Conservation (phyloP, 176 grass and related monocot genomes). For the Zoysia pacifica region DNA sequence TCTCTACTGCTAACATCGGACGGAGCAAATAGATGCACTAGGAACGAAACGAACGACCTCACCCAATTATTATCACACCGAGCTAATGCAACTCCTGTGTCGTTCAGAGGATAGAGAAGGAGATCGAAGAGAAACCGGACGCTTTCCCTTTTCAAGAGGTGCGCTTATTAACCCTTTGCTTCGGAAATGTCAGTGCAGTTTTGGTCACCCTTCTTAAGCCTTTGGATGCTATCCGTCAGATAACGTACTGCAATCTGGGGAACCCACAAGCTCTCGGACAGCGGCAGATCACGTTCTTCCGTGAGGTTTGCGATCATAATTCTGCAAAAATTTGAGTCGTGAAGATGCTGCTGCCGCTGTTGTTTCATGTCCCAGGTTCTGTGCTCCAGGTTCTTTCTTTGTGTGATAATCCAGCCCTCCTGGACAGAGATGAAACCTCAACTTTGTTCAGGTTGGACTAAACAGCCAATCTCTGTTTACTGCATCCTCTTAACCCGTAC, state of each 20-base stretch:
- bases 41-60: too few relatives aligned
- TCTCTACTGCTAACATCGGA: too few relatives aligned
- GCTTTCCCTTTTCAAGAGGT: constrained; percentile 73
- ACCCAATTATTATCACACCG: neutral
- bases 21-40: too few relatives aligned
- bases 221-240: constrained; percentile 27
- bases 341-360: neutral
- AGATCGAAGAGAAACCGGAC: constrained; percentile 56
- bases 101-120: constrained; percentile 53
- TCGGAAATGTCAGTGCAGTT: neutral
- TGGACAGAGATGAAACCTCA: constrained; percentile 44
- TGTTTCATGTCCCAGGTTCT: neutral
- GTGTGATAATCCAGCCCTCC: constrained; percentile 70
- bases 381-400: constrained; percentile 65
- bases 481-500: neutral
- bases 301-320: constrained; percentile 42
- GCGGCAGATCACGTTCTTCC: constrained; percentile 65
- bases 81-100: neutral
- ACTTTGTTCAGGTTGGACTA: constrained; percentile 64
- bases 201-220: neutral
- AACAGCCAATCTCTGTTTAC: neutral
- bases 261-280: constrained; percentile 74
- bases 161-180: neutral
- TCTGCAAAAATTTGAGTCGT: neutral
- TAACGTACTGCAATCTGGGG: constrained; percentile 74